Evolutionary conservation across 2,329 filamentous ascomycete genomes (phyloP), one percentile per base, ranked within the genome.

Genomic region (Fusarium sp.): DNA sequence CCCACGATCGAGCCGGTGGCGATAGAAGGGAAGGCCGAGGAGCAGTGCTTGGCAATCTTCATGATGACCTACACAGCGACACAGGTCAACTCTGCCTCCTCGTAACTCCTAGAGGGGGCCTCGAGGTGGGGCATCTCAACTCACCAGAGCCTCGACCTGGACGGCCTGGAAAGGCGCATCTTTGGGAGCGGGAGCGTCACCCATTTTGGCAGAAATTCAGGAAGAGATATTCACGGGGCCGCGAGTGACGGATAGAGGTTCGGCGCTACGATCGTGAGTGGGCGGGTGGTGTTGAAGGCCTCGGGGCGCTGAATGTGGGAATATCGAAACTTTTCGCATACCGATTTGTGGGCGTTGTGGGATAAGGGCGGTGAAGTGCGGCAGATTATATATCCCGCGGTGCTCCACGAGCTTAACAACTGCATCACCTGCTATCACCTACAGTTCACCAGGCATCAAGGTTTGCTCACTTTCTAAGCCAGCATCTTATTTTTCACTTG

Each of bases 21-120:
- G 66, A 92, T 92, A 62, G 95, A 96, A 58, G 96, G 96, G 86
- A 98, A 98, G 64, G 90, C 90, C 80, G 94, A 90, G 67, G 95
- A 93, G 87, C 94, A 95, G 88, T 98, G 95, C 87, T 97, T 98
- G 85, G 97, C 95, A 83, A 98, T 95, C 89, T 98, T 98, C 93
- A 98, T 96, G 79, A 97, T 94, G 81, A 97, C 94, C 94, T 97
- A 78, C 63, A 79, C 65, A 38, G 70, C 57, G 35, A 66, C 63
- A 70, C 65, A 65, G 66, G 67, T 75, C 69, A 77, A 68, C 69
- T 66, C 68, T 56, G 58, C 66, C 69, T 71, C 70, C 66, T 69
- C 70, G 70, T 77, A 70, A 79, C 75, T 68, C 71, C 70, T 63
- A 69, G 72, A 70, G 69, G 76, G 74, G 73, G 76, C 74, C 75